Evolutionary conservation across 495 filamentous ascomycete genomes (phyloP), one percentile per base, ranked within the genome.

Genomic region (Letharia columbiana): DNA sequence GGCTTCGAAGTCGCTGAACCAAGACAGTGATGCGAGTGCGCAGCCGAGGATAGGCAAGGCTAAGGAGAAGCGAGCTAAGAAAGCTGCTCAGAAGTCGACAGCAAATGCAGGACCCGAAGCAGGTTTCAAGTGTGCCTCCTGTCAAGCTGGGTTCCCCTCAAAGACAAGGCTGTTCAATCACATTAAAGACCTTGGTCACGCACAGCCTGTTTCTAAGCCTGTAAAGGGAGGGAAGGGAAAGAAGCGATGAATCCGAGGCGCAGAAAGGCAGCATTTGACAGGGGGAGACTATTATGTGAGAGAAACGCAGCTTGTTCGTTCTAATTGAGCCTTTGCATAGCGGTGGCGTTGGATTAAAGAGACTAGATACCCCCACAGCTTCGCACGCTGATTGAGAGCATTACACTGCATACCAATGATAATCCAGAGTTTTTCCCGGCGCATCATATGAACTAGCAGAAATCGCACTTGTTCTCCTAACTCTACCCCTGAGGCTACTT

Each of bases 21-120:
- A 76, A 17, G 61, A 67, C 10, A 64, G 69, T 57, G 65, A 66
- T 63, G 65, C 31, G 54, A 62, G 70, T 62, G 56, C 71, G 18
- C 68, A 65, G 45, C 80, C 75, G 64, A 91, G 89, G 69, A 49
- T 90, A 4, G 92, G 94, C 35, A 96, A 92, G 74, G 94, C 94
- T 12, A 96, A 93, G 73, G 83, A 89, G 66, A 96, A 91, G 73
- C 83, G 90, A 54, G 88, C 90, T 50, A 96, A 91, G 75, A 91
- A 85, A 71, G 88, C 88, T 23, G 88, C 89, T 39, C 82, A 85
- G 44, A 76, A 83, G 64, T 80, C 83, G 28, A 74, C 68, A 12
- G 71, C 66, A 61, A 67, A n/a, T 41, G 56, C 56, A 56, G 50
- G 18, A 13, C 9, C 52, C 28, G 54, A 60, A 23, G 35, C 60